These are phyloP conservation scores for Ramularia endophylla DNA, from an alignment of 2,329 filamentous ascomycete species.

Conservation along the genomic window DNA sequence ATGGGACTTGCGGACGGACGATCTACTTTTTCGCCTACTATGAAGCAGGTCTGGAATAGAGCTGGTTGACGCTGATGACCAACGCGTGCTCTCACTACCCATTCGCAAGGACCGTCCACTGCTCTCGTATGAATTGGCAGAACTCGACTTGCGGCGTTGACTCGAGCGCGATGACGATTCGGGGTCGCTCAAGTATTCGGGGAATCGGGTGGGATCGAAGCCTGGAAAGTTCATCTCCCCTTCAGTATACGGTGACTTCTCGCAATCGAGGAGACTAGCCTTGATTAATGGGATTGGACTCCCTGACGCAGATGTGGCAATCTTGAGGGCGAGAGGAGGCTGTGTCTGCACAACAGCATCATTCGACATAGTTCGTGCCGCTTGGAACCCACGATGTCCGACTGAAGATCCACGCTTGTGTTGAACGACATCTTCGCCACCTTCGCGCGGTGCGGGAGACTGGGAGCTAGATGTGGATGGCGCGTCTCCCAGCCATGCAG, in stretches of 20 bases:
- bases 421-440: conserved; percentile 4
- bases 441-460: not conserved
- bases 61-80: conserved; percentile 25
- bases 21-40: conserved; percentile 18
- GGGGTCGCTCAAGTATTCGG: conserved; percentile 23
- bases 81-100: conserved; percentile 19
- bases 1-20: conserved; percentile 4
- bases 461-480: conserved; percentile 11
- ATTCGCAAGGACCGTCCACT: conserved; percentile 14
- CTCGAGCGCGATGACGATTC: conserved; percentile 17
- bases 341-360: conserved; percentile 8
- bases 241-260: conserved; percentile 8
- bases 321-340: no score
- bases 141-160: conserved; percentile 24
- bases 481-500: conserved; percentile 12
- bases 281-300: no score
- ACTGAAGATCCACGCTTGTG: conserved; percentile 23
- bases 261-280: not conserved
- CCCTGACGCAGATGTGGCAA: no score
- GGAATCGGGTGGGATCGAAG: conserved; percentile 13
- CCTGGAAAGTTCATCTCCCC: conserved; percentile 14
- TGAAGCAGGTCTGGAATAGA: conserved; percentile 27
- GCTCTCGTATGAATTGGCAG: conserved; percentile 24
- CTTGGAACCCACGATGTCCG: conserved; percentile 28
- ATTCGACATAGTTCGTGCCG: conserved; percentile 22